A percentile compares a stretch with the other conserved stretches of the same genome.
phyloP scores from a whole-genome alignment of 2,329 filamentous ascomycete species.

The Ophidiomyces ophidiicola region DNA sequence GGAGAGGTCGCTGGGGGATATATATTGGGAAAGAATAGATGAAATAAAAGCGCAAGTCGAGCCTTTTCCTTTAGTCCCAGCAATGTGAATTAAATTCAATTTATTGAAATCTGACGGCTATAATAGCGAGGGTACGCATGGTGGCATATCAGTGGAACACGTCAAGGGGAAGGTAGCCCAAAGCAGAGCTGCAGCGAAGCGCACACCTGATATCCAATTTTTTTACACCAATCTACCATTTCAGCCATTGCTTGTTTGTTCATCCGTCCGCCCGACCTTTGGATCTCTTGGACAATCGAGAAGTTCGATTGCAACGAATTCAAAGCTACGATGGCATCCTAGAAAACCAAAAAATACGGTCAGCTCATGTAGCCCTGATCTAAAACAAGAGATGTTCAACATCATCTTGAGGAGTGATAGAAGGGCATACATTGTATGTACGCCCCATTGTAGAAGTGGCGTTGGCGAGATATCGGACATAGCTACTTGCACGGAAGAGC shows the following conservation, averaged over 20 bases:
- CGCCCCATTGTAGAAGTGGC: constrained; percentile 12
- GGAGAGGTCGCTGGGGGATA: constrained; percentile 24
- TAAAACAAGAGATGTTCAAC: background rate
- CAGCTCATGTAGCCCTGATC: constrained; percentile 20
- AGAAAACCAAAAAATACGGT: constrained; percentile 22
- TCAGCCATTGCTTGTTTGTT: constrained; percentile 69
- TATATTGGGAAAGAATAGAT: constrained; percentile 58
- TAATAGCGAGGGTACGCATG: background rate
- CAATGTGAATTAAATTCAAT: constrained; percentile 63
- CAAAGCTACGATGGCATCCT: constrained; percentile 61
- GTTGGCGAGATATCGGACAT: background rate
- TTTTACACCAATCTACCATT: constrained; percentile 64
- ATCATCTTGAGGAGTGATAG: background rate
- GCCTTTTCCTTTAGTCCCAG: constrained; percentile 90
- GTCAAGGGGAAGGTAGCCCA: background rate
- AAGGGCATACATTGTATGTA: constrained; percentile 13
- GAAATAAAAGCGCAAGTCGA: constrained; percentile 77
- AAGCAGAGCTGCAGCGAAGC: constrained; percentile 12
- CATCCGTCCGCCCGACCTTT: constrained; percentile 59
- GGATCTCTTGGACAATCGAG: constrained; percentile 61
- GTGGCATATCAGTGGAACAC: background rate
- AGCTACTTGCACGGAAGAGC: background rate
- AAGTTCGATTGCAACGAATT: constrained; percentile 71
- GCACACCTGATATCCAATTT: constrained; percentile 61
- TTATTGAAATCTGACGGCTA: constrained; percentile 50